phyloP scores from a whole-genome alignment of 495 filamentous ascomycete genomes.

The Lophiotrema nucula region DNA sequence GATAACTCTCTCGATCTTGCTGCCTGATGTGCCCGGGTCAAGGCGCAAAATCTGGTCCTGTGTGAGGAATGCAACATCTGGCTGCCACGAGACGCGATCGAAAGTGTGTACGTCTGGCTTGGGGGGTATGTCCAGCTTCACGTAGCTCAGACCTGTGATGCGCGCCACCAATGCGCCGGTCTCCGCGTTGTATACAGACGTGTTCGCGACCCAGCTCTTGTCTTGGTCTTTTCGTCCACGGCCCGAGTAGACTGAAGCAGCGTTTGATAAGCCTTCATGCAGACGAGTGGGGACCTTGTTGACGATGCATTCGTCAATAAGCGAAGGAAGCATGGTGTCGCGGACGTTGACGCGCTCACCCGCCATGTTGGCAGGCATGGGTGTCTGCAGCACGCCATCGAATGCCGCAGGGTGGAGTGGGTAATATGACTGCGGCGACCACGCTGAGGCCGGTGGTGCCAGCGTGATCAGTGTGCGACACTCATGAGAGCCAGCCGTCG shows the following conservation, averaged over 20 bases:
- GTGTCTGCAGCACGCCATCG: constrained; percentile 3
- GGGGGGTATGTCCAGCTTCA: not conserved
- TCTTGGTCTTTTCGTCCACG: not conserved
- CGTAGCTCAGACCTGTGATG: not conserved
- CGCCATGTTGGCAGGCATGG: not conserved
- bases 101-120: constrained; percentile 23
- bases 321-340: not conserved
- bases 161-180: not conserved
- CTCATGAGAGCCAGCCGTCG: not conserved
- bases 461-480: not conserved
- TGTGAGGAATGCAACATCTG: constrained; percentile 37
- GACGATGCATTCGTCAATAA: constrained; percentile 7
- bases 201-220: not conserved
- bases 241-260: not conserved
- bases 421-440: constrained; percentile 3
- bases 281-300: not conserved
- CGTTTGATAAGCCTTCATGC: not conserved
- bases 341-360: not conserved
- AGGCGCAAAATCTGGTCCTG: constrained; percentile 15
- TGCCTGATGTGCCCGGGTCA: too few species aligned
- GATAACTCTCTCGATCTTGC: constrained; percentile 19
- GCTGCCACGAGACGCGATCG: constrained; percentile 33
- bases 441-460: not conserved
- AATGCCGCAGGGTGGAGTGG: constrained; percentile 9
- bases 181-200: not conserved